Base-by-base conservation (phyloP, 2,329 filamentous ascomycete species). In the Fusarium foetens region DNA sequence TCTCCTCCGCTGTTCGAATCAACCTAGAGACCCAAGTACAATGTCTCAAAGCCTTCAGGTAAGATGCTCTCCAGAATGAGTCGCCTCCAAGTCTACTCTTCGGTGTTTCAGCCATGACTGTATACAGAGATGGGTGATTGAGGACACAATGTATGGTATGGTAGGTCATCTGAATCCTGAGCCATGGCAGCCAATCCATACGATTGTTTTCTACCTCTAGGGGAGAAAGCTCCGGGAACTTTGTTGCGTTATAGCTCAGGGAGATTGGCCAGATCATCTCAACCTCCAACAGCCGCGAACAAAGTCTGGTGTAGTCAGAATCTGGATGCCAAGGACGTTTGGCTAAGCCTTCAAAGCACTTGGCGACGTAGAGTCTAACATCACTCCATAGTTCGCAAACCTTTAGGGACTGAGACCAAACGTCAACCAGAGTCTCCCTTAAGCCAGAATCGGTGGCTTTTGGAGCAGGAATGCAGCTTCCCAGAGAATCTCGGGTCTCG, bases 11-110 rank as follows among this genome's bases (percentile, higher is more conserved):
- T 11, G 45, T 58, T 21, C 60, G 49, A 9, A 73, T 73, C 11
- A 72, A 3, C 16, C 71, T 52, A 1, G 67, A 71, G 8, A 74
- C 60, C 71, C 71, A 73, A 1, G 71, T 73, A 6, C 67, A 69
- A 3, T 74, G 71, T 1, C 68, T 42, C 8, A 74, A 52, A 0
- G 71, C 71, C 1, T 62, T 74, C 3, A 71, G 59, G 0, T 63
- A 71, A 0, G 71, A 73, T 2, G 63, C 46, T 45, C 67, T 55
- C 71, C 71, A 73, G 2, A 73, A 73, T 0, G 71, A 63, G 6
- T 58, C 68, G 1, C 57, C 58, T 0, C 71, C 71, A 1, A 69
- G 27, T 23, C 23, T 71, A 6, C 43, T 36, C 2, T 43, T 69
- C 1, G 71, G 62, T 1, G 63, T 68, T 25, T 68, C 38, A 9